Evolutionary conservation across 2,329 filamentous ascomycete species (phyloP), one percentile per base, ranked within the genome.

Genomic region (Aspergillus sojae): DNA sequence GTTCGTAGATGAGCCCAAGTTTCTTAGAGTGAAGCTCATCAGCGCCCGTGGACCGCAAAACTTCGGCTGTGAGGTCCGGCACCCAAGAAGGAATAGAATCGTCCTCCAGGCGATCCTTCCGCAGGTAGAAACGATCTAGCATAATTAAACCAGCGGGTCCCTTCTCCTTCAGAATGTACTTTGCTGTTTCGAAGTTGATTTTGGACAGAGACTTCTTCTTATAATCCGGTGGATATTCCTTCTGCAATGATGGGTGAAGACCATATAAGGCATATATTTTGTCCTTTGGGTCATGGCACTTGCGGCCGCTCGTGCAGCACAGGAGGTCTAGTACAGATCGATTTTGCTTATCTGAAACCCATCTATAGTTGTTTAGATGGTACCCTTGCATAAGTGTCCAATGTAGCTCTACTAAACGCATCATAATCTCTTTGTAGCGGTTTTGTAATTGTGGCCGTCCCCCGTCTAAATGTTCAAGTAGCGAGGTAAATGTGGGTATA

Each of bases 191-290:
- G 1, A 58, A n/a, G 26, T 21, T 23, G 9, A 61, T 46, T 16
- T 61, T 32, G 26, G 54, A 46, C 23, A 52, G n/a, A 1, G 53
- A 34, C 26, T 63, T 50, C 26, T 63, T 50, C 14, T 57, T 39
- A n/a, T 63, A 63, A 14, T 61, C 54, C 5, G 50, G 50, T n/a
- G 62, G 62, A 19, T 61, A 61, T 23, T 23, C 57, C 54, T 61
- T 5, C 30, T 55, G 46, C 3, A 54, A 28, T 5, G 45, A 26
- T 16, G 45, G 43, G 11, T 48, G 53, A 54, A 63, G 50, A 9
- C 41, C 46, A 41, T 63, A 63, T 14, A 63, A 19, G 26, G 58
- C 62, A 23, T 61, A 63, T 14, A 63, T 43, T 9, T 46, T 34
- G 39, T 63, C 62, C 14, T 19, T 28, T 23, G 58, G 62, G 16